Percentiles rank a stretch among this genome's conserved stretches.
Conservation (phyloP, 83 land plant species). For the Isoetes engelmannii region DNA sequence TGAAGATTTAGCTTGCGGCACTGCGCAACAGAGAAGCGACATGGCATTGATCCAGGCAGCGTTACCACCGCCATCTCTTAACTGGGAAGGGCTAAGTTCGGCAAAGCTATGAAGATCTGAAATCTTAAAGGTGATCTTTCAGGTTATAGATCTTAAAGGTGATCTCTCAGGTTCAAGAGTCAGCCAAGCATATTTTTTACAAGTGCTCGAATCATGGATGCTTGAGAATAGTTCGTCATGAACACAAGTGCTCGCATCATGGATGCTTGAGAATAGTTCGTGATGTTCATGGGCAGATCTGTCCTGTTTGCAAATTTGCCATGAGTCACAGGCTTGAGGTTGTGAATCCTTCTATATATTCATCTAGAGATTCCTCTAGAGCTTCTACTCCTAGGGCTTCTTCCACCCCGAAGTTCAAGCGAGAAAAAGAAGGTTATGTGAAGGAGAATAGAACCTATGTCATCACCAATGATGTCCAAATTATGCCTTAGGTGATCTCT, state of each 20-base stretch:
- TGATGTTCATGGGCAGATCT: constrained; percentile 7
- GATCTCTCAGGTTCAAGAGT: neutral
- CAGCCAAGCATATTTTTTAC: neutral
- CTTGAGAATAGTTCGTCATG: neutral
- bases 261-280: neutral
- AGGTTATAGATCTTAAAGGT: too few relatives aligned
- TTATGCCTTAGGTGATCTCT: too few relatives aligned
- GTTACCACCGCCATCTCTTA: too few relatives aligned
- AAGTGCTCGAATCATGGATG: constrained; percentile 10
- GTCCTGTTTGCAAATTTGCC: constrained; percentile 11
- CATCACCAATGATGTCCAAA: constrained; percentile 16
- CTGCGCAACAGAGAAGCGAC: too few relatives aligned
- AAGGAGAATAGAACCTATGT: constrained; percentile 15
- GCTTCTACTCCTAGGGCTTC: too few relatives aligned
- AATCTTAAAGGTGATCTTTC: too few relatives aligned
- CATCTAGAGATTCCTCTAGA: too few relatives aligned
- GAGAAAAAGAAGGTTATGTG: constrained; percentile 13
- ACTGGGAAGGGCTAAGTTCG: too few relatives aligned
- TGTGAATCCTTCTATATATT: neutral
- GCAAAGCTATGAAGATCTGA: too few relatives aligned
- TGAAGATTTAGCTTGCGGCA: too few relatives aligned
- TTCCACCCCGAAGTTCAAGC: too few relatives aligned
- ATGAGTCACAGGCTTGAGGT: constrained; percentile 11
- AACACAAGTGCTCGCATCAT: constrained; percentile 6
- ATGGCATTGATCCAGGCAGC: too few relatives aligned